phyloP scores from a whole-genome alignment of 2,329 filamentous ascomycete genomes.

The Neocucurbitaria cava region DNA sequence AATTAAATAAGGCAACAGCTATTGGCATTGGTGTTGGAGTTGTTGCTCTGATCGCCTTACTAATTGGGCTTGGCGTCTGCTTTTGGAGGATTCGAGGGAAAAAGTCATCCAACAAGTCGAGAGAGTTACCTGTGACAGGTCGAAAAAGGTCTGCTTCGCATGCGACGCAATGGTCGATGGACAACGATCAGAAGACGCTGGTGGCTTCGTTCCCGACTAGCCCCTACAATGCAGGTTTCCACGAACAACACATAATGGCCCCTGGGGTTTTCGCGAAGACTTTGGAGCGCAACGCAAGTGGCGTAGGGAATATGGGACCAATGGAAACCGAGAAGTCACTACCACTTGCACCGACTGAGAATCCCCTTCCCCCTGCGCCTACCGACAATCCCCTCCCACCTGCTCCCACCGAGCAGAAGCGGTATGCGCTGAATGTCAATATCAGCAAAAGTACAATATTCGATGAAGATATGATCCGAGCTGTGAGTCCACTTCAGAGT shows the following conservation, averaged over 20 bases:
- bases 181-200: constrained; percentile 31
- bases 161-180: constrained; percentile 22
- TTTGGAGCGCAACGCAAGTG: constrained; percentile 4
- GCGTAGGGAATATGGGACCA: constrained; percentile 10
- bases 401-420: constrained; percentile 16
- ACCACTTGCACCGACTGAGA: constrained; percentile 13
- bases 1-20: constrained; percentile 27
- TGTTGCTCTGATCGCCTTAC: constrained; percentile 24
- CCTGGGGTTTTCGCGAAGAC: constrained; percentile 21
- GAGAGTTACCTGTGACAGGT: constrained; percentile 16
- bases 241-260: constrained; percentile 11
- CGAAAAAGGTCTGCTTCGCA: constrained; percentile 23
- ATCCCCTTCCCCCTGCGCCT: constrained; percentile 25
- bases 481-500: constrained; percentile 16
- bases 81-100: constrained; percentile 26
- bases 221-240: constrained; percentile 26
- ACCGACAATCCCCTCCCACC: constrained; percentile 21
- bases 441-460: constrained; percentile 41
- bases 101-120: constrained; percentile 15
- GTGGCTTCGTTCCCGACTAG: constrained; percentile 35
- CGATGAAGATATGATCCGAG: constrained; percentile 31
- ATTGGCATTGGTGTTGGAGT: constrained; percentile 39
- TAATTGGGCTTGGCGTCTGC: constrained; percentile 31
- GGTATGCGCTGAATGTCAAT: constrained; percentile 34
- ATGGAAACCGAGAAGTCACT: constrained; percentile 14